Percentiles rank a stretch among this genome's conserved stretches.
These are phyloP conservation scores for Rhodotorula kratochvilovae DNA, from an alignment of 768 basidiomycete genomes.

Conservation along the genomic window DNA sequence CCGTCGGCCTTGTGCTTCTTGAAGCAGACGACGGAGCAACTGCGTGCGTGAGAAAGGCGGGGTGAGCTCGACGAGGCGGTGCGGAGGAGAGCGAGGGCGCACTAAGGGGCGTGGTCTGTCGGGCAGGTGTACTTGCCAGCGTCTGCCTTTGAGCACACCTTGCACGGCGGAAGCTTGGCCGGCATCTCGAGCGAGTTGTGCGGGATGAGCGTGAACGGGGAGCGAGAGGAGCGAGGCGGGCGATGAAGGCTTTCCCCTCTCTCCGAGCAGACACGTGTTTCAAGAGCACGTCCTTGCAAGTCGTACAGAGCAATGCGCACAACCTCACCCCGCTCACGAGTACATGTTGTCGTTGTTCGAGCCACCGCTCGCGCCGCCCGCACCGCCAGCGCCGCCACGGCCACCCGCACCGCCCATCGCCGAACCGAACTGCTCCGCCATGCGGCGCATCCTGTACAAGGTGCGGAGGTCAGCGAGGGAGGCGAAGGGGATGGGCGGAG, in stretches of 20 bases:
- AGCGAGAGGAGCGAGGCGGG: neutral
- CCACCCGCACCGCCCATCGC: conserved; percentile 19
- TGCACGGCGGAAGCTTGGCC: conserved; percentile 23
- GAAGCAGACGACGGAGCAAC: conserved; percentile 29
- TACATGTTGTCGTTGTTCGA: conserved; percentile 29
- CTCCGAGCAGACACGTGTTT: neutral
- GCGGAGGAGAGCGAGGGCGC: neutral
- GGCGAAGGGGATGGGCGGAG: neutral
- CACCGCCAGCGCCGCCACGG: conserved; percentile 1
- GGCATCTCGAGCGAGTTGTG: conserved; percentile 12
- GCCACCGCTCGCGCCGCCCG: neutral
- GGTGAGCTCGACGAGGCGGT: neutral
- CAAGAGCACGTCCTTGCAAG: neutral
- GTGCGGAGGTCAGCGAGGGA: neutral
- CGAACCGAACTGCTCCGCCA: conserved; percentile 42
- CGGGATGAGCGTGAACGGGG: neutral
- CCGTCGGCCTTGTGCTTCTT: conserved; percentile 31
- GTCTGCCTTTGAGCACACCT: conserved; percentile 24
- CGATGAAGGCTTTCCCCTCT: neutral
- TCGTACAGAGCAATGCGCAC: neutral
- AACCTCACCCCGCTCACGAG: neutral
- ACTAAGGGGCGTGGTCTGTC: conserved; percentile 24
- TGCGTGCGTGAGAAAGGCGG: neutral
- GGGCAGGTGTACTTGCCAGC: conserved; percentile 31
- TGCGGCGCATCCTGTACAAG: conserved; percentile 42